Percentiles rank a stretch among this genome's conserved stretches.
Evolutionary conservation across 192 early-diverging fungal species (phyloP).

Genomic region (Podila clonocystis): DNA sequence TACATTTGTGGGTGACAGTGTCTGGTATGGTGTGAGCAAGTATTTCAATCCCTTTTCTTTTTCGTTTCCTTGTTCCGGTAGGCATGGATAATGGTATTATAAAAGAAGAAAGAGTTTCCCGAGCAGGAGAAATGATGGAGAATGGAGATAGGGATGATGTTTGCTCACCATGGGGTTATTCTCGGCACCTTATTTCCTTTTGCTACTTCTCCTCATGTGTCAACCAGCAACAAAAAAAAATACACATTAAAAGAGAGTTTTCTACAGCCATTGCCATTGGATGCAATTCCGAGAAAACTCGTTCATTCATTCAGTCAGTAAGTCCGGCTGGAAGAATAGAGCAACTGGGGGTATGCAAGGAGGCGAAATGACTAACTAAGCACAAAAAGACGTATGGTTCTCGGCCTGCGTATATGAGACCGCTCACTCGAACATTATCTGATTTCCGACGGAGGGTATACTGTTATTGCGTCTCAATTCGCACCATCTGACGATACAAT

Average conservation of each 20-base stretch:
- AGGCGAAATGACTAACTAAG: conserved; percentile 1
- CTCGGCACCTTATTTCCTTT: conserved; percentile 15
- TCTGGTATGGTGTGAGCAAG: neutral
- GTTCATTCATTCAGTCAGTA: neutral
- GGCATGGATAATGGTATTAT: no score
- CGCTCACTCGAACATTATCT: neutral
- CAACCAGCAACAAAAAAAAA: neutral
- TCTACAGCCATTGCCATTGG: neutral
- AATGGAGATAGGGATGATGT: neutral
- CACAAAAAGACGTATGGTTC: neutral
- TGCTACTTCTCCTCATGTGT: neutral
- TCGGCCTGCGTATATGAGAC: neutral
- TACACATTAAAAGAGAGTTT: neutral
- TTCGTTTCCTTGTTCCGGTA: no score
- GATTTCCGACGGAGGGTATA: neutral
- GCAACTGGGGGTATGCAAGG: no score
- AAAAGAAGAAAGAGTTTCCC: no score
- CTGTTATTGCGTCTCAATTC: neutral
- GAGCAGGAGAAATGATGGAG: no score
- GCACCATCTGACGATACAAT: neutral
- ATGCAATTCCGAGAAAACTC: neutral
- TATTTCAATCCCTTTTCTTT: no score
- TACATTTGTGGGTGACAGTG: neutral
- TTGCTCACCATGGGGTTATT: neutral
- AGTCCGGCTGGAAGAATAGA: no score